These are phyloP conservation scores for Dipteronia sinensis DNA, from an alignment of 345 rosid genomes.

Conservation along the genomic window DNA sequence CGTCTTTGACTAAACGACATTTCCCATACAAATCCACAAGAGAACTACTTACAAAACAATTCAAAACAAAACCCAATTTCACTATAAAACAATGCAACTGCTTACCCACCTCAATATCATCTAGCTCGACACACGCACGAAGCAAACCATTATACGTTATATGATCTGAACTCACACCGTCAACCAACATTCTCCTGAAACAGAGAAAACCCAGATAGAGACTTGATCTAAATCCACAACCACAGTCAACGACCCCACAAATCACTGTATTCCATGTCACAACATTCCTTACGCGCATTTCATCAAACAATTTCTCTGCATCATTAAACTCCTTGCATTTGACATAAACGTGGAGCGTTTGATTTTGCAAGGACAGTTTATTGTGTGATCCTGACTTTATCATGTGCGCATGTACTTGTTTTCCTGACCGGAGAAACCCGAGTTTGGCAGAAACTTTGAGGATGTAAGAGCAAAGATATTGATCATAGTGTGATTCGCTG, in stretches of 20 bases:
- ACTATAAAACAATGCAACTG: conserved; percentile 53
- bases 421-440: conserved; percentile 33
- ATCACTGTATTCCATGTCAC: conserved; percentile 72
- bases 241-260: conserved; percentile 36
- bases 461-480: conserved; percentile 28
- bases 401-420: conserved; percentile 40
- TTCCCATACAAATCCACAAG: conserved; percentile 73
- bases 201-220: conserved; percentile 32
- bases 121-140: conserved; percentile 45
- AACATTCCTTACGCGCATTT: conserved; percentile 59
- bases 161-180: conserved; percentile 44
- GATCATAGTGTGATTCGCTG: neutral
- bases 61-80: conserved; percentile 50
- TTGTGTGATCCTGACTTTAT: conserved; percentile 44
- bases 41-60: conserved; percentile 46
- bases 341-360: conserved; percentile 47
- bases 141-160: conserved; percentile 56
- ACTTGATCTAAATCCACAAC: conserved; percentile 8
- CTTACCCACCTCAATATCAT: conserved; percentile 41
- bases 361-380: conserved; percentile 49
- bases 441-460: conserved; percentile 41
- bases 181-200: conserved; percentile 48
- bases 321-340: conserved; percentile 33
- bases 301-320: conserved; percentile 56
- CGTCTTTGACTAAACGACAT: conserved; percentile 49